Percentiles rank a stretch among this genome's conserved stretches.
Conservation (phyloP, 2,329 filamentous ascomycete genomes). For the Alternaria postmessia region DNA sequence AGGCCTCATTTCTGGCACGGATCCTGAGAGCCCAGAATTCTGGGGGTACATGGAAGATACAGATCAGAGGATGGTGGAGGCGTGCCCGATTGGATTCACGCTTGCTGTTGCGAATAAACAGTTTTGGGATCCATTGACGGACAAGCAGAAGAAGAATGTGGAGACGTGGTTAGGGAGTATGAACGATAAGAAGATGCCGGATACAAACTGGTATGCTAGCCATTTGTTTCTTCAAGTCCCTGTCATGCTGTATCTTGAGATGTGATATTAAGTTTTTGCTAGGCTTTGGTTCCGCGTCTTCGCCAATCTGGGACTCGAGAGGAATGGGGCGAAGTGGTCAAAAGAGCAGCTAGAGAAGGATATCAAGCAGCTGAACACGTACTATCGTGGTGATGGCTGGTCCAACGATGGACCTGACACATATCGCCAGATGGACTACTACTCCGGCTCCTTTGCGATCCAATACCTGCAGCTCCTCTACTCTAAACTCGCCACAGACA, state of each 20-base stretch:
- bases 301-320: constrained; percentile 79
- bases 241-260: not conserved
- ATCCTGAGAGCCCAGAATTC: constrained; percentile 74
- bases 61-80: constrained; percentile 86
- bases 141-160: constrained; percentile 70
- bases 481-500: constrained; percentile 71
- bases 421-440: constrained; percentile 87
- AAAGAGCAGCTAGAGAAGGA: constrained; percentile 75
- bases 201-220: constrained; percentile 68
- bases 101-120: constrained; percentile 71
- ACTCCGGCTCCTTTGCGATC: constrained; percentile 83
- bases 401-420: constrained; percentile 81
- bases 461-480: constrained; percentile 82
- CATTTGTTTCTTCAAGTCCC: not conserved
- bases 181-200: constrained; percentile 75
- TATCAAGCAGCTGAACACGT: constrained; percentile 79
- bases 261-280: constrained; percentile 34
- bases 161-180: constrained; percentile 78
- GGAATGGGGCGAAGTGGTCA: constrained; percentile 75
- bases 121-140: constrained; percentile 72
- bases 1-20: constrained; percentile 74
- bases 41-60: constrained; percentile 80
- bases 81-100: constrained; percentile 79
- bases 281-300: constrained; percentile 88
- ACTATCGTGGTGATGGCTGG: constrained; percentile 84